Conservation (phyloP, 305 asterid genomes). For the Solanum hybrid region DNA sequence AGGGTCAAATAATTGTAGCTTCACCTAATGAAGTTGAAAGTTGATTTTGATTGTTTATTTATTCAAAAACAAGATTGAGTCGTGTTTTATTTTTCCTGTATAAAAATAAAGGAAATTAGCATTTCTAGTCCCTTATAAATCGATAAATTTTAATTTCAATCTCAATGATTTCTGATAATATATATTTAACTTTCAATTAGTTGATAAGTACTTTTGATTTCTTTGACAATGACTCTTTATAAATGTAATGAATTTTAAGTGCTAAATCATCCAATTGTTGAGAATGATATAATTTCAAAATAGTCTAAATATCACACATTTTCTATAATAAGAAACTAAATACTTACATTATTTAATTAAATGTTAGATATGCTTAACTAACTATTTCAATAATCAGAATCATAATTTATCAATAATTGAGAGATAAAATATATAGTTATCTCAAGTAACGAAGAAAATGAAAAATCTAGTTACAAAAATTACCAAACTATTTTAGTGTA, state of each 20-base stretch:
- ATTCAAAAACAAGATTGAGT: background rate
- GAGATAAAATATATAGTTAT: background rate
- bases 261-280: background rate
- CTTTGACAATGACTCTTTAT: background rate
- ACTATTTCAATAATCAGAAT: background rate
- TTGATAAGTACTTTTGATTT: background rate
- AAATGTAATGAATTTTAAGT: background rate
- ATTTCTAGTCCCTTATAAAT: background rate
- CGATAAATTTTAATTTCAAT: background rate
- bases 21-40: background rate
- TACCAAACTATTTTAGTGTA: background rate
- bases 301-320: background rate
- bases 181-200: background rate
- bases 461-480: background rate
- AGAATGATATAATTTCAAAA: background rate
- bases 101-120: background rate
- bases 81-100: background rate
- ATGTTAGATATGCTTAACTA: background rate
- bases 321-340: background rate
- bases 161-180: background rate
- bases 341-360: background rate
- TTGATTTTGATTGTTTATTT: background rate
- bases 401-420: background rate
- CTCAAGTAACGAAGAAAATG: background rate
- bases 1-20: constrained; percentile 1